phyloP scores from a whole-genome alignment of 805 yeast genomes.

The Sugiyamaella marilandica region DNA sequence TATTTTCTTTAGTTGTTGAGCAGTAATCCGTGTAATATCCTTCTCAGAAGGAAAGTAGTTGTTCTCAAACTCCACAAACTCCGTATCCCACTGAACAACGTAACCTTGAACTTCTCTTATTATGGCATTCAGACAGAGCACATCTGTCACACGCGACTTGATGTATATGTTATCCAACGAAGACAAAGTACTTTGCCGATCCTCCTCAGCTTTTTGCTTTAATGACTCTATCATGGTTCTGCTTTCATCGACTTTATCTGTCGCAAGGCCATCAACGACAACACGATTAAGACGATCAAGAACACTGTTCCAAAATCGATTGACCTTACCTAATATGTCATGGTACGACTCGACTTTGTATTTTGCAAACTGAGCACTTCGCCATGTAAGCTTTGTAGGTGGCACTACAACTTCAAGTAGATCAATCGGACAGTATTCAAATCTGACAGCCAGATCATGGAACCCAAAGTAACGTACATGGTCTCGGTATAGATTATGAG shows the following conservation, averaged over 20 bases:
- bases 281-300: conserved; percentile 65
- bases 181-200: conserved; percentile 42
- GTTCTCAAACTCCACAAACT: conserved; percentile 73
- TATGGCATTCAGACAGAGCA: conserved; percentile 64
- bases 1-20: conserved; percentile 74
- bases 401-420: conserved; percentile 80
- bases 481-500: conserved; percentile 74
- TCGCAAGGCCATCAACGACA: conserved; percentile 68
- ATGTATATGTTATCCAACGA: conserved; percentile 51
- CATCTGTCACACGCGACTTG: conserved; percentile 55
- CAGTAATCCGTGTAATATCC: conserved; percentile 86
- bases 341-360: conserved; percentile 61
- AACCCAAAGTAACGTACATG: conserved; percentile 82
- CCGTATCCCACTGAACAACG: conserved; percentile 83
- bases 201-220: conserved; percentile 47
- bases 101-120: conserved; percentile 70
- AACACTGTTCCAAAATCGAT: conserved; percentile 67
- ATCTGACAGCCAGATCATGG: conserved; percentile 68
- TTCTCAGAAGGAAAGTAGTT: conserved; percentile 83
- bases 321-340: conserved; percentile 49
- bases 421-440: conserved; percentile 73
- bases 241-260: conserved; percentile 69
- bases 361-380: conserved; percentile 61
- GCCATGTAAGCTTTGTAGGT: conserved; percentile 62
- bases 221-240: conserved; percentile 53